These are phyloP conservation scores for Neltuma alba DNA, from an alignment of 306 rosid genomes.

Conservation along the genomic window DNA sequence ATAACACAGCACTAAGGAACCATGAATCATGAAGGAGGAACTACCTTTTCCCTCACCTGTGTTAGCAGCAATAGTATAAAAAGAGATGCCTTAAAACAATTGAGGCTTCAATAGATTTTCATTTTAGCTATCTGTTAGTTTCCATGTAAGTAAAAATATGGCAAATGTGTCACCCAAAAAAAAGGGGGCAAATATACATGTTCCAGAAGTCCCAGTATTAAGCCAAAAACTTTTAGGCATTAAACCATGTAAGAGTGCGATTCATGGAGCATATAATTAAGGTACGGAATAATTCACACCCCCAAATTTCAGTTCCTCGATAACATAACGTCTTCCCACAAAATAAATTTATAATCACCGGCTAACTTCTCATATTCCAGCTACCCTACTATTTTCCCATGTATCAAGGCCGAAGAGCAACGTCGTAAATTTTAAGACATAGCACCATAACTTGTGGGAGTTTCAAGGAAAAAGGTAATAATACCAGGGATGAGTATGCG, in stretches of 20 bases:
- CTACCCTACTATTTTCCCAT: not conserved
- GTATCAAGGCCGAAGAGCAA: not conserved
- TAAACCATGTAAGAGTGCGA: not conserved
- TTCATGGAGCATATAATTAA: not conserved
- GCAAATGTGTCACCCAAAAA: too few species aligned
- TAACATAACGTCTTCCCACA: not conserved
- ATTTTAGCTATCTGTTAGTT: not conserved
- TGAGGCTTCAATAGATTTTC: not conserved
- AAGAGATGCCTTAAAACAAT: not conserved
- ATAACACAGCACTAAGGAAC: not conserved
- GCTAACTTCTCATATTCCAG: not conserved
- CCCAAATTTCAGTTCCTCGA: not conserved
- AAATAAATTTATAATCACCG: not conserved
- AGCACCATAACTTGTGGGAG: not conserved
- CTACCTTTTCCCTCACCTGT: not conserved
- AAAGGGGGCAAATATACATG: not conserved
- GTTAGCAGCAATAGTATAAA: not conserved
- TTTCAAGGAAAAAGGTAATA: not conserved
- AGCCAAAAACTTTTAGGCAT: not conserved
- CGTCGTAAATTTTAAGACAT: not conserved
- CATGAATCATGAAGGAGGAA: not conserved
- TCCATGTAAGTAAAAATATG: not conserved
- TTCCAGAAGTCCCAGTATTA: not conserved
- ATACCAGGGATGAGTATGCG: slow-evolving; percentile 61
- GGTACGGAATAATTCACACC: not conserved